Evolutionary conservation across 331 rosid genomes (phyloP).

Genomic region (Rosa hybrid): DNA sequence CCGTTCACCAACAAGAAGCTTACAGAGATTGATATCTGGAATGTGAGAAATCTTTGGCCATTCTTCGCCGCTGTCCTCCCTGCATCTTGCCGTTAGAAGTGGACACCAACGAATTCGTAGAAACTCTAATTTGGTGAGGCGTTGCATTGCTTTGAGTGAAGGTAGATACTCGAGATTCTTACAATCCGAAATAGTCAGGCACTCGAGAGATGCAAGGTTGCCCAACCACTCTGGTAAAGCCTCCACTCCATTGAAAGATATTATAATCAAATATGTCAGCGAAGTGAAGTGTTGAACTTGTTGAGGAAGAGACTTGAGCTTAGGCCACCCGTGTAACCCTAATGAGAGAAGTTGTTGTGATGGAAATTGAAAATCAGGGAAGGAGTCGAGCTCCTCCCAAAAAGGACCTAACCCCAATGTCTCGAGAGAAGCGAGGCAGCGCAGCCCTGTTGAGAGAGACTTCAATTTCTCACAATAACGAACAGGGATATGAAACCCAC

Average conservation of each 20-base stretch:
- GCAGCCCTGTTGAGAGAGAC: neutral
- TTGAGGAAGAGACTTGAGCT: neutral
- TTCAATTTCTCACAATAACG: neutral
- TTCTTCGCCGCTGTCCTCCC: neutral
- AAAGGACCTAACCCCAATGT: neutral
- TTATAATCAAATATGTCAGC: accelerated
- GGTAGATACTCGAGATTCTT: neutral
- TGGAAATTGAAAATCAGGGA: neutral
- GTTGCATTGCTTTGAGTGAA: neutral
- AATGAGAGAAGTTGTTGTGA: neutral
- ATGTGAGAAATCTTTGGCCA: conserved; percentile 18
- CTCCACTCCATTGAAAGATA: neutral
- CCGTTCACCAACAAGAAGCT: neutral
- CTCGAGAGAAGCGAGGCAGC: neutral
- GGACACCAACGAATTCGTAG: accelerated
- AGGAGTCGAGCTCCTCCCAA: neutral
- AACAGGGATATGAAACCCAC: neutral
- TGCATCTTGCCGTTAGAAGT: neutral
- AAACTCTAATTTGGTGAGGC: neutral
- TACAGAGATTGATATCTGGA: accelerated
- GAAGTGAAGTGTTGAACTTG: neutral
- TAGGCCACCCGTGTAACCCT: neutral
- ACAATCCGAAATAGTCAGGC: accelerated
- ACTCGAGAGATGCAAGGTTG: neutral
- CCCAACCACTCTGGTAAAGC: neutral